phyloP scores from a whole-genome alignment of 371 early-diverging fungal genomes.

The Apophysomyces variabilis region DNA sequence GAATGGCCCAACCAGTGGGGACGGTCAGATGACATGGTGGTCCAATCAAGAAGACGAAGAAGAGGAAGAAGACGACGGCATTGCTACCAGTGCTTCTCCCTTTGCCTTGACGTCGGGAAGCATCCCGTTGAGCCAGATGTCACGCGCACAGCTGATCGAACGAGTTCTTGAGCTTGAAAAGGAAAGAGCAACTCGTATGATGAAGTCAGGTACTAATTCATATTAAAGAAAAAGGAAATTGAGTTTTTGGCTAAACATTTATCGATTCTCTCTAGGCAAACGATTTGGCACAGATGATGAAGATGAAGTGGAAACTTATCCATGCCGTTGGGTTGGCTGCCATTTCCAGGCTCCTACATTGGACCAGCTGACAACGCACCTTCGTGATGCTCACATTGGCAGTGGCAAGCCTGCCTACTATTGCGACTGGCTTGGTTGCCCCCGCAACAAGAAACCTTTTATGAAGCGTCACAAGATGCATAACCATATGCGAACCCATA shows the following conservation, averaged over 20 bases:
- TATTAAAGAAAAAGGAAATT: constrained; percentile 2
- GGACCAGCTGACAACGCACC: constrained; percentile 64
- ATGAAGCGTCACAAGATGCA: constrained; percentile 84
- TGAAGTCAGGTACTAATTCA: constrained; percentile 3
- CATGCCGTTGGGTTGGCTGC: constrained; percentile 69
- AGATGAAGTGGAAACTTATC: constrained; percentile 27
- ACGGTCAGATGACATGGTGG: constrained; percentile 8
- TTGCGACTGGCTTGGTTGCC: constrained; percentile 77
- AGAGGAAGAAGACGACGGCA: background rate
- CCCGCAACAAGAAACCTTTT: constrained; percentile 70
- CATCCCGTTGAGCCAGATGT: constrained; percentile 7
- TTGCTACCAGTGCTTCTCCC: background rate
- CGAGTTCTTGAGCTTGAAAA: constrained; percentile 39
- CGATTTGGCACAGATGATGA: constrained; percentile 16
- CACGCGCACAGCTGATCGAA: constrained; percentile 40
- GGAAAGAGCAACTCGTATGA: constrained; percentile 20
- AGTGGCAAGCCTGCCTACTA: constrained; percentile 70
- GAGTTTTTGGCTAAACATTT: background rate
- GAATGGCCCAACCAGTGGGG: constrained; percentile 10
- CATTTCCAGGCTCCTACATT: constrained; percentile 45
- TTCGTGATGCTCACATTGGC: constrained; percentile 68
- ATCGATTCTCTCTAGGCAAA: constrained; percentile 4
- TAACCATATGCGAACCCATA: constrained; percentile 84
- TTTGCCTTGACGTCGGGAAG: constrained; percentile 5
- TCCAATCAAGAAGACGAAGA: constrained; percentile 5